A percentile compares a stretch with the other conserved stretches of the same genome.
Evolutionary conservation across 495 filamentous ascomycete species (phyloP).

Genomic region (Penicillium odoratum): DNA sequence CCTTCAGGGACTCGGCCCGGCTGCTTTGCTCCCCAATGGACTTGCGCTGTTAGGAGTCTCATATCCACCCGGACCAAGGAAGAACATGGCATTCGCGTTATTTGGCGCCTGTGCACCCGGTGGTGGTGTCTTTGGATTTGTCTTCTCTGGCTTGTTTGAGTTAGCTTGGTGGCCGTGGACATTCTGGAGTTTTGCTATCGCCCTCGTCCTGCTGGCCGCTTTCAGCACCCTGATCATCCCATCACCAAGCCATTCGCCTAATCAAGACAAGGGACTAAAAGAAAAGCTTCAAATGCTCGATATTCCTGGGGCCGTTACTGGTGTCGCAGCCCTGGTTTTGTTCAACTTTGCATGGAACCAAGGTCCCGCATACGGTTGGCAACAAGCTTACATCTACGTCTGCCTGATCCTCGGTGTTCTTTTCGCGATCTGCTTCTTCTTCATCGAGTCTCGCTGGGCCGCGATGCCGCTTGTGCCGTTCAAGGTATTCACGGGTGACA

Average conservation of each 20-base stretch:
- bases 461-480: constrained; percentile 48
- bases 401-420: constrained; percentile 46
- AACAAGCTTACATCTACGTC: constrained; percentile 44
- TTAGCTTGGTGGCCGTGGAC: constrained; percentile 67
- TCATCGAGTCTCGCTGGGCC: constrained; percentile 37
- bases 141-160: constrained; percentile 53
- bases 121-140: constrained; percentile 51
- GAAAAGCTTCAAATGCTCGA: constrained; percentile 39
- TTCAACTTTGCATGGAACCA: constrained; percentile 56
- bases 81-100: constrained; percentile 63
- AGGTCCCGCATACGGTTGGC: constrained; percentile 46
- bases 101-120: constrained; percentile 64
- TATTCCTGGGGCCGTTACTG: constrained; percentile 49
- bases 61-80: constrained; percentile 53
- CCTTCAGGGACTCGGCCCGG: constrained; percentile 61
- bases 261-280: background rate
- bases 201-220: constrained; percentile 39
- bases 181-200: constrained; percentile 57
- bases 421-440: constrained; percentile 40
- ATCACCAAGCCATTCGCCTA: constrained; percentile 28
- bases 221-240: constrained; percentile 51
- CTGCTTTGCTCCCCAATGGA: constrained; percentile 61
- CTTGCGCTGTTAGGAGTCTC: constrained; percentile 61
- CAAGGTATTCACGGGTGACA: constrained; percentile 35
- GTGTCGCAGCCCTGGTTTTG: constrained; percentile 58